Evolutionary conservation across 176 grass and related monocot genomes (phyloP).

Genomic region (Carex parvula): DNA sequence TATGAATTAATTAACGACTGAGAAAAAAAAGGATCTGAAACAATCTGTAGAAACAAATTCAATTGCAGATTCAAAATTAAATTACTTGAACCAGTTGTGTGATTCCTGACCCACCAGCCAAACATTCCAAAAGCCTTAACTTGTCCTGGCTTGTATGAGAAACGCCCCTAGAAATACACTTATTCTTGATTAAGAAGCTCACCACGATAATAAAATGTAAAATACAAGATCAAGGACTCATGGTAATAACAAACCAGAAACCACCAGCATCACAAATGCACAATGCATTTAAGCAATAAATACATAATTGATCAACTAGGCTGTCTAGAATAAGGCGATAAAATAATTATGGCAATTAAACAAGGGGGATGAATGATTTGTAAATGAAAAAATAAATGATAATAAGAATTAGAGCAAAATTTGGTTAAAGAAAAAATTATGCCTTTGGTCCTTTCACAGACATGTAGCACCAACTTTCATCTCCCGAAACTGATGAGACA

Average conservation of each 20-base stretch:
- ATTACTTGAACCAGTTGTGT: conserved; percentile 97
- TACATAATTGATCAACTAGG: neutral
- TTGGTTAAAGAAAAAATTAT: conserved; percentile 17
- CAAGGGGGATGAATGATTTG: neutral
- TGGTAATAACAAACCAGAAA: neutral
- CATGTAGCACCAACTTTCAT: conserved; percentile 82
- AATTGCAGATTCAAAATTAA: conserved; percentile 12
- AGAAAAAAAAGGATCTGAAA: neutral
- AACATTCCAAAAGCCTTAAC: conserved; percentile 93
- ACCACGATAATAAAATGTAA: neutral
- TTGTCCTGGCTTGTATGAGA: conserved; percentile 91
- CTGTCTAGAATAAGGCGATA: neutral
- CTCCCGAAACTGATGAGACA: conserved; percentile 99
- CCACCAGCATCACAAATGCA: neutral
- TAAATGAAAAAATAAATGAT: conserved; percentile 11
- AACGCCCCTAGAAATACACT: conserved; percentile 60
- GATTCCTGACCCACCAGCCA: conserved; percentile 96
- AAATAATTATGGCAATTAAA: conserved; percentile 16
- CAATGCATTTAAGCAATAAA: conserved; percentile 9
- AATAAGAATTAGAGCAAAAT: neutral
- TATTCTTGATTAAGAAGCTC: conserved; percentile 12
- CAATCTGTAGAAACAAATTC: neutral
- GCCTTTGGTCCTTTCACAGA: conserved; percentile 97
- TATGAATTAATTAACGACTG: neutral
- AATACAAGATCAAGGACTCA: too few relatives aligned